Conservation (phyloP, 2,329 filamentous ascomycete genomes). For the Hypoxylon sp. region DNA sequence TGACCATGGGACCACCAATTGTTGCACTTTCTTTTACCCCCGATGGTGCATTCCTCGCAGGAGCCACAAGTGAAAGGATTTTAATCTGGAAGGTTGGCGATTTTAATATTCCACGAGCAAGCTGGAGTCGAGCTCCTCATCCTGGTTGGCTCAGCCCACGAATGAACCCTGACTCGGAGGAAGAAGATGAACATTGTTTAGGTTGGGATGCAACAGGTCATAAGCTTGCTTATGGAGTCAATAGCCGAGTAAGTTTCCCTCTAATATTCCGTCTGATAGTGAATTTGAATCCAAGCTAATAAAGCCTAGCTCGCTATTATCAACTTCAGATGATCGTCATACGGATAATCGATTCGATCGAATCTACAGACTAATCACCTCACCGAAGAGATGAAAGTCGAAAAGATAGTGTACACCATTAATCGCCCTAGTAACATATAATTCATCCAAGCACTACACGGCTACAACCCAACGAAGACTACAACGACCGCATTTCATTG, state of each 20-base stretch:
- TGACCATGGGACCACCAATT: conserved; percentile 73
- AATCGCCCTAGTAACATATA: not conserved
- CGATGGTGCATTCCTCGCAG: conserved; percentile 74
- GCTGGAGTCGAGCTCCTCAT: conserved; percentile 70
- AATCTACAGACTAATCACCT: not conserved
- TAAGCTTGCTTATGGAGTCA: conserved; percentile 74
- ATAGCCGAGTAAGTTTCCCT: conserved; percentile 68
- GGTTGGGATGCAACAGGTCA: conserved; percentile 74
- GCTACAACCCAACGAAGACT: not conserved
- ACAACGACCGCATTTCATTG: conserved; percentile 1
- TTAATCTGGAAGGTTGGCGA: conserved; percentile 77
- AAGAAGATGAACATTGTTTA: conserved; percentile 73
- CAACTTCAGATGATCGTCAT: conserved; percentile 62
- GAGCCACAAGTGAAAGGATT: conserved; percentile 70
- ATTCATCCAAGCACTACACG: not conserved
- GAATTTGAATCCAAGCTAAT: conserved; percentile 36
- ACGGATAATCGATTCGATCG: not conserved
- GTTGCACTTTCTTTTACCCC: conserved; percentile 74
- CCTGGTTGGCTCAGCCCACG: conserved; percentile 72
- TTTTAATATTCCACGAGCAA: conserved; percentile 70
- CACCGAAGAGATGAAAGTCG: not conserved
- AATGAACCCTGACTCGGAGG: conserved; percentile 66
- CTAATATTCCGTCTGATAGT: not conserved
- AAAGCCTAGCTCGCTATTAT: conserved; percentile 64
- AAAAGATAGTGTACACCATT: not conserved